Conservation (phyloP, 768 basidiomycete genomes). For the Sutorius australiensis region DNA sequence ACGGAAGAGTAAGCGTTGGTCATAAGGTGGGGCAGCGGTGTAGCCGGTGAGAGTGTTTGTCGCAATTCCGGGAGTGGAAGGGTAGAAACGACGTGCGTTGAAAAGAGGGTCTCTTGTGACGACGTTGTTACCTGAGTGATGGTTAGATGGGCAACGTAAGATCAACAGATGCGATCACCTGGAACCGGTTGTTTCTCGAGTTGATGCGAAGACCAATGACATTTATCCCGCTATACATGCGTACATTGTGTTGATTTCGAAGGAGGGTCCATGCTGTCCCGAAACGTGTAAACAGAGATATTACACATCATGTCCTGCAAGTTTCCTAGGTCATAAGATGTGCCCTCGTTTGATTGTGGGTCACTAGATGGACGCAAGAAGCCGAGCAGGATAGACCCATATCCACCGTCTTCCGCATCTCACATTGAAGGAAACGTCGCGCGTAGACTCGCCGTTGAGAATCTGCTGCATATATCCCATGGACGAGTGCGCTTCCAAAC, state of each 20-base stretch:
- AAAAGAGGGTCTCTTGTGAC: conserved; percentile 33
- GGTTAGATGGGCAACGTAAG: conserved; percentile 2
- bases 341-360: conserved; percentile 1
- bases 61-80: conserved; percentile 60
- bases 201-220: conserved; percentile 35
- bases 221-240: conserved; percentile 44
- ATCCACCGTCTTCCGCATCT: conserved; percentile 61
- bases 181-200: conserved; percentile 35
- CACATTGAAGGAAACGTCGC: conserved; percentile 75
- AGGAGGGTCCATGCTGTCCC: conserved; percentile 73
- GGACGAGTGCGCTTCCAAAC: conserved; percentile 78
- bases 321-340: conserved; percentile 48
- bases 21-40: conserved; percentile 57
- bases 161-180: conserved; percentile 36
- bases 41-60: conserved; percentile 37
- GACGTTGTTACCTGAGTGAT: conserved; percentile 32
- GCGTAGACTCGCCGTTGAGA: conserved; percentile 62
- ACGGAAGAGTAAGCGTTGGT: conserved; percentile 77
- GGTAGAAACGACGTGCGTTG: conserved; percentile 75
- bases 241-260: conserved; percentile 49
- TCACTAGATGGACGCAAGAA: conserved; percentile 33
- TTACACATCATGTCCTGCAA: conserved; percentile 45
- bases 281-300: conserved; percentile 80
- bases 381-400: conserved; percentile 69
- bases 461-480: conserved; percentile 92